Percentiles rank a stretch among this genome's conserved stretches.
These are phyloP conservation scores for Oryza punctata DNA, from an alignment of 176 grass and related monocot species.

Conservation along the genomic window DNA sequence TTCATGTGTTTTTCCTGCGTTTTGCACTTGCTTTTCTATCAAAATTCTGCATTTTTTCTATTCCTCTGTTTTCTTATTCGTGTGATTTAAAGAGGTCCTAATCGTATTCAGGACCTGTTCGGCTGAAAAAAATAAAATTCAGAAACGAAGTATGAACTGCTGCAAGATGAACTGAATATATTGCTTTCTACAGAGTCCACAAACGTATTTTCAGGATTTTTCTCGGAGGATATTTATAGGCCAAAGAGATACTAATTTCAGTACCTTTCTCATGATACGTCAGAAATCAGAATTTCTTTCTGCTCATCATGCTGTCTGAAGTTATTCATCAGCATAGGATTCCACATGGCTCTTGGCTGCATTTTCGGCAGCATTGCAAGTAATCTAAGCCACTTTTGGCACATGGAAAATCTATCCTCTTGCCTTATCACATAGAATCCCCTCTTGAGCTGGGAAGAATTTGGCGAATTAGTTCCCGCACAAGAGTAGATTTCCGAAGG, in stretches of 20 bases:
- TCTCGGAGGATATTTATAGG: constrained; percentile 13
- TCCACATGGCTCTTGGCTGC: constrained; percentile 36
- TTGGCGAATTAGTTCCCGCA: constrained; percentile 45
- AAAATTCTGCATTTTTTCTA: too few relatives aligned
- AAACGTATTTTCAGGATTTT: constrained; percentile 21
- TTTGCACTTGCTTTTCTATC: too few relatives aligned
- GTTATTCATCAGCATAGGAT: constrained; percentile 55
- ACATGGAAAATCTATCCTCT: constrained; percentile 49
- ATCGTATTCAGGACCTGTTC: constrained; percentile 8
- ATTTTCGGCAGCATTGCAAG: constrained; percentile 41
- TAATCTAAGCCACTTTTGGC: constrained; percentile 46
- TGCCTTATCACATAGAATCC: constrained; percentile 60
- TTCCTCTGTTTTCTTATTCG: too few relatives aligned
- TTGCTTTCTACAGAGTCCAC: background rate
- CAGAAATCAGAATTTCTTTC: constrained; percentile 29
- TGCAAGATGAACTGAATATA: constrained; percentile 29
- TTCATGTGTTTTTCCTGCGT: too few relatives aligned
- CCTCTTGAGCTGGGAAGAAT: constrained; percentile 48
- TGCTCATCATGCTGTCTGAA: constrained; percentile 47
- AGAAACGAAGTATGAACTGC: background rate
- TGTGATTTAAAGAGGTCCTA: too few relatives aligned
- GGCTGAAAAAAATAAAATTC: background rate
- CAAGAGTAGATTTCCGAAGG: constrained; percentile 45
- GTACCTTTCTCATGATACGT: constrained; percentile 7
- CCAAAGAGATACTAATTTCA: background rate